Evolutionary conservation across 345 rosid species (phyloP).

Genomic region (Bruguiera gymnorhiza): DNA sequence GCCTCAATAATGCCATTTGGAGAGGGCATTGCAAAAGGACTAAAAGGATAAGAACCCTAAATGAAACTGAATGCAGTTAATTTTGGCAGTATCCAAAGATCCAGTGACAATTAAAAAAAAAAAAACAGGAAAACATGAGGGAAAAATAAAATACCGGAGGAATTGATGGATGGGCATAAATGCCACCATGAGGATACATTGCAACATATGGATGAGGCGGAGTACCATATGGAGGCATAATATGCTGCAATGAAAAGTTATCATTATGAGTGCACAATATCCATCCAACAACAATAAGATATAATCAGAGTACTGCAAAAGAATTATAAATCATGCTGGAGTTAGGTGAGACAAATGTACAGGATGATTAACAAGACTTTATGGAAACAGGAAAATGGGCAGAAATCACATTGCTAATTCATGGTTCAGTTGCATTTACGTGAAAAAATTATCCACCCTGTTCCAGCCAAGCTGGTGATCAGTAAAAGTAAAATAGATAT

Average conservation of each 20-base stretch:
- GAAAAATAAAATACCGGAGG: conserved; percentile 64
- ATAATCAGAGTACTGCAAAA: not conserved
- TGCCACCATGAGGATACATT: conserved; percentile 98
- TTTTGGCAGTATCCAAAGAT: not conserved
- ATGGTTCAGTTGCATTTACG: too few species aligned
- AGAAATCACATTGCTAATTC: too few species aligned
- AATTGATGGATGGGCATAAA: conserved; percentile 90
- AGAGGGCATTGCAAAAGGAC: conserved; percentile 91
- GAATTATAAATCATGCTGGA: not conserved
- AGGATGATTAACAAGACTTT: too few species aligned
- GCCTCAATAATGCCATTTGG: conserved; percentile 89
- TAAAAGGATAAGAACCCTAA: conserved; percentile 94
- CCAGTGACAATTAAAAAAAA: conserved; percentile 4
- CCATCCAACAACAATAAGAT: not conserved
- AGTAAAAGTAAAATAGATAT: too few species aligned
- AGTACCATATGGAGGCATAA: conserved; percentile 98
- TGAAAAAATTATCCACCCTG: too few species aligned
- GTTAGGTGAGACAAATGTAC: not conserved
- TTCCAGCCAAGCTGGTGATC: too few species aligned
- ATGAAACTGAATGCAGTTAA: conserved; percentile 19
- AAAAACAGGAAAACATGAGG: not conserved
- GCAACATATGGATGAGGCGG: conserved; percentile 97
- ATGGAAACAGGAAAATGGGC: too few species aligned
- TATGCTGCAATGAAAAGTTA: conserved; percentile 55
- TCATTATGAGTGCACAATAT: conserved; percentile 7